phyloP scores from a whole-genome alignment of 2,329 filamentous ascomycete species.

The Aspergillus ochraceus region DNA sequence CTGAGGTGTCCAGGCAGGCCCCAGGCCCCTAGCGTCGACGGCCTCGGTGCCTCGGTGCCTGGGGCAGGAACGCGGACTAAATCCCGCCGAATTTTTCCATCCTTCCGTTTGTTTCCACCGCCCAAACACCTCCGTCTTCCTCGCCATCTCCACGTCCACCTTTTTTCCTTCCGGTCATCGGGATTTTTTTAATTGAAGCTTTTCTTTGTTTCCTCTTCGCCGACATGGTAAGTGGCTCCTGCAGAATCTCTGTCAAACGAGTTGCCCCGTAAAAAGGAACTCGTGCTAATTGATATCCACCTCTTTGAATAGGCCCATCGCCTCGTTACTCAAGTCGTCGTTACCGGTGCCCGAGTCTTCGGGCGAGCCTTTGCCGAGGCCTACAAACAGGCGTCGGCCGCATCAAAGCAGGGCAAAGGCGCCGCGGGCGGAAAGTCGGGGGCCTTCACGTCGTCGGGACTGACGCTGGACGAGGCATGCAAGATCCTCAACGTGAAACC shows the following conservation, averaged over 20 bases:
- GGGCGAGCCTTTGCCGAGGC: constrained; percentile 91
- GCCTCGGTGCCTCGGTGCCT: too few relatives aligned
- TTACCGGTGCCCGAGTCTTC: constrained; percentile 87
- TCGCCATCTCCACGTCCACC: neutral
- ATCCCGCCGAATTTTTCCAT: constrained; percentile 21
- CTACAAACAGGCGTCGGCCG: constrained; percentile 90
- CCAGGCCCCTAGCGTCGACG: neutral
- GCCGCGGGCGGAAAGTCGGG: constrained; percentile 62
- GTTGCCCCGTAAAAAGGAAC: neutral
- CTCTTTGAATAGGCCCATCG: constrained; percentile 72
- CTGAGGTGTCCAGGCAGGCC: too few relatives aligned
- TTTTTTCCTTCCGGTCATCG: too few relatives aligned
- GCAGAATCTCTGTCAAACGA: neutral
- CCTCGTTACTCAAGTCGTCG: constrained; percentile 87
- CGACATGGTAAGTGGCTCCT: constrained; percentile 25
- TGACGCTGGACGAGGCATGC: constrained; percentile 95
- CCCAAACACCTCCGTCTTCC: neutral
- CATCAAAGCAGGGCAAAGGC: constrained; percentile 68
- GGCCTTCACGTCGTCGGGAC: constrained; percentile 65
- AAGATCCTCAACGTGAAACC: constrained; percentile 95
- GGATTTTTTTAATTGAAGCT: constrained; percentile 1
- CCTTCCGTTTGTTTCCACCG: constrained; percentile 17
- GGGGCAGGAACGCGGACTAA: neutral
- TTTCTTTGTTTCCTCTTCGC: neutral
- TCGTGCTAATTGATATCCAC: neutral